Base-by-base conservation (phyloP, 2,329 filamentous ascomycete species). In the Botryotinia narcissicola region DNA sequence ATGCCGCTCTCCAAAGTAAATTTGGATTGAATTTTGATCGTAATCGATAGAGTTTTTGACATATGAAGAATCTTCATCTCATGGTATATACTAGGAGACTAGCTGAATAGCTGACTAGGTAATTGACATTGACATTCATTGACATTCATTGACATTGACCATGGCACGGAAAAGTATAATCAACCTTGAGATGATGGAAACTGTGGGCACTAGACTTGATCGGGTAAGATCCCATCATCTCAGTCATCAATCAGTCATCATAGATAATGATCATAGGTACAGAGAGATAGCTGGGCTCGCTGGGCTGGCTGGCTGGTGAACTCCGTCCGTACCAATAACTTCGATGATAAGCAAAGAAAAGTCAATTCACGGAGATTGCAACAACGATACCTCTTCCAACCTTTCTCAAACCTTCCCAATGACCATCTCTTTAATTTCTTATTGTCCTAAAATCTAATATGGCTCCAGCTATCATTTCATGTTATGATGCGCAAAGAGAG, bases 171-270 rank as follows among this genome's bases (percentile, higher is more conserved):
- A 66, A 66, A 48, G 42, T 42, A 66, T 66, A 32, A 51, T 16
- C 48, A 16, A n/a, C 48, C 48, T 6, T n/a, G 48, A 14, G 48
- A 51, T n/a, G 48, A n/a, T n/a, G 48, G 48, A 12, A 46, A 12
- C 5, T 14, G 2, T 46, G 29, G 40, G 5, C 22, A 46, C 25
- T 22, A 44, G 20, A 18, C 22, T 12, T 1, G 22, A 46, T 64
- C 22, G 32, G 59, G 67, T n/a, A 42, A 62, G 32, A n/a, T 35
- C 14, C 29, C 2, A 10, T 18, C 1, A 29, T 54, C 51, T 29
- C 51, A 40, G 48, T 68, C 32, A 68, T 68, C 64, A 3, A 68
- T 68, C 46, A 54, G 16, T 48, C 42, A 54, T 68, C 46, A 68
- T 40, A 29, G n/a, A 44, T 29, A 46, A n/a, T 40, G 10, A 40